Conservation (phyloP, 495 filamentous ascomycete genomes). For the Haplographium delicatum region DNA sequence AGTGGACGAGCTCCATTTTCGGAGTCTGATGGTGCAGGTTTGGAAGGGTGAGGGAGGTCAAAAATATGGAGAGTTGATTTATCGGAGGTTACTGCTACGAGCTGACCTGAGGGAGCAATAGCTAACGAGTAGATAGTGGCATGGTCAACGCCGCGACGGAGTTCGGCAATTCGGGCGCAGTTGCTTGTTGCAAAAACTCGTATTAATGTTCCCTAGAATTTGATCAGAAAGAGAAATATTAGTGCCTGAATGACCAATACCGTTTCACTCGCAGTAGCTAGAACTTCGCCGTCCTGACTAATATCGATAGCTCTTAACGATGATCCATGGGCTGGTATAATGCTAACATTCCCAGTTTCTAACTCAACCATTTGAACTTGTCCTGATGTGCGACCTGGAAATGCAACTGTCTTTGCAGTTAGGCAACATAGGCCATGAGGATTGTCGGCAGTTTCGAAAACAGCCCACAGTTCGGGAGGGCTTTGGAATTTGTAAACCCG, state of each 20-base stretch:
- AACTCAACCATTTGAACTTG: constrained; percentile 92
- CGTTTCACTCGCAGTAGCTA: constrained; percentile 88
- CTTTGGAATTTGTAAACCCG: constrained; percentile 77
- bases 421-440: constrained; percentile 75
- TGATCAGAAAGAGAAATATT: constrained; percentile 1
- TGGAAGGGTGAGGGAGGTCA: constrained; percentile 50
- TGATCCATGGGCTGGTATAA: constrained; percentile 85
- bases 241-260: constrained; percentile 41
- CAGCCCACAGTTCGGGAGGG: constrained; percentile 63
- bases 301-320: constrained; percentile 74
- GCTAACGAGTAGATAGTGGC: constrained; percentile 82
- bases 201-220: constrained; percentile 71
- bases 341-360: constrained; percentile 77
- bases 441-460: constrained; percentile 87
- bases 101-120: constrained; percentile 71
- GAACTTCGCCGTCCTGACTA: constrained; percentile 70
- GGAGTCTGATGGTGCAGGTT: constrained; percentile 9
- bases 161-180: constrained; percentile 72
- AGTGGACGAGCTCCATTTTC: constrained; percentile 7
- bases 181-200: constrained; percentile 75
- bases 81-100: constrained; percentile 92
- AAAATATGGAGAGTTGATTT: constrained; percentile 95
- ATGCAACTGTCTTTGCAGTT: constrained; percentile 63
- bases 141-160: constrained; percentile 83
- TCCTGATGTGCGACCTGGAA: constrained; percentile 78